phyloP scores from a whole-genome alignment of 352 stramenopile species.

The Globisporangium megalacanthum region DNA sequence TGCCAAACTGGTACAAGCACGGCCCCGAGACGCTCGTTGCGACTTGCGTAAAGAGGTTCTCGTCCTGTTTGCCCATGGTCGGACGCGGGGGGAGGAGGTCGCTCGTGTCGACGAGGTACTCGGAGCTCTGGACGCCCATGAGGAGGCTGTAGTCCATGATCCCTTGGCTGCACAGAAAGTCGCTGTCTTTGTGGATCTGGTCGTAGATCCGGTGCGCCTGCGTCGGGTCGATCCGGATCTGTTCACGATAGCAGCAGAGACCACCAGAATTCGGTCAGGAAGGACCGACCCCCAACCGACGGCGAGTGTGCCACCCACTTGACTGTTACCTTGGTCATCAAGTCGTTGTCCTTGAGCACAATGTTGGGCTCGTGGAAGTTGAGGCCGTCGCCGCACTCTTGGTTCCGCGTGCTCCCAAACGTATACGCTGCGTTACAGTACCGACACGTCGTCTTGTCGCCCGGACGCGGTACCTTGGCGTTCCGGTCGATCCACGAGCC shows the following conservation, averaged over 20 bases:
- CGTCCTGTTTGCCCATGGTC: constrained; percentile 33
- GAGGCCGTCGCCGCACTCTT: constrained; percentile 77
- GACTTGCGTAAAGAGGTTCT: constrained; percentile 67
- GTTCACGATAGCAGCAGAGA: constrained; percentile 1
- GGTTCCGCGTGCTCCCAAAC: constrained; percentile 80
- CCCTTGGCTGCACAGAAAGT: constrained; percentile 84
- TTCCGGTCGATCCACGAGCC: constrained; percentile 87
- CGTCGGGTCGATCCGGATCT: constrained; percentile 74
- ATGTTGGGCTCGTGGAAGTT: constrained; percentile 89
- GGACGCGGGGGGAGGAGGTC: constrained; percentile 37
- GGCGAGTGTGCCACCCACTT: too few species aligned
- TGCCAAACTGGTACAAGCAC: constrained; percentile 88
- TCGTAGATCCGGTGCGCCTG: constrained; percentile 84
- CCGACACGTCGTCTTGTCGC: constrained; percentile 74
- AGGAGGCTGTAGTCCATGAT: constrained; percentile 93
- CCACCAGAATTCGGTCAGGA: too few species aligned
- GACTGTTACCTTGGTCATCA: constrained; percentile 88
- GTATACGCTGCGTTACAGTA: constrained; percentile 88
- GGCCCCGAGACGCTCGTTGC: constrained; percentile 83
- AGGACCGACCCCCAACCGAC: too few species aligned
- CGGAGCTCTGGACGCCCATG: constrained; percentile 86
- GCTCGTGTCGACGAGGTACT: constrained; percentile 84
- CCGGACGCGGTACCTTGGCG: constrained; percentile 72
- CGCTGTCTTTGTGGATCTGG: constrained; percentile 84
- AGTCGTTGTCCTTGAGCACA: constrained; percentile 86